A percentile compares a stretch with the other conserved stretches of the same genome.
These are phyloP conservation scores for Blastobotrys chiropterorum DNA, from an alignment of 805 yeast species.

Conservation along the genomic window DNA sequence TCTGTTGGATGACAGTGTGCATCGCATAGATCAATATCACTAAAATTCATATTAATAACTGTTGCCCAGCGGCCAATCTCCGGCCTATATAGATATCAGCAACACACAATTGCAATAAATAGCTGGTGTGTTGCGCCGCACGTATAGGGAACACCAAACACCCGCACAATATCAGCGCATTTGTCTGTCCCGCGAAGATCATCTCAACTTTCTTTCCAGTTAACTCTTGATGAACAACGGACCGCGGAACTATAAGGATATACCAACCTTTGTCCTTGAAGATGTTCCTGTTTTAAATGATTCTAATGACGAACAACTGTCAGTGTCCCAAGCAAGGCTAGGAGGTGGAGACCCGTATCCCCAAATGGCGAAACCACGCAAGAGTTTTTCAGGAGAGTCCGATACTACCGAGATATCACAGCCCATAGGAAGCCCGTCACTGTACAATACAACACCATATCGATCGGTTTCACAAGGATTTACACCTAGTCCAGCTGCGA, in stretches of 20 bases:
- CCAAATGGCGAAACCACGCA: constrained; percentile 15
- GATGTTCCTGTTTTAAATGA: constrained; percentile 16
- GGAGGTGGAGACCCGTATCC: constrained; percentile 18
- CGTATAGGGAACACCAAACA: neutral
- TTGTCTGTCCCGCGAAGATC: neutral
- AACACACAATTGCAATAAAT: too few species aligned
- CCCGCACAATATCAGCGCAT: too few species aligned
- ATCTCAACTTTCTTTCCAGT: neutral
- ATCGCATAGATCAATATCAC: constrained; percentile 24
- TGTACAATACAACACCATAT: neutral
- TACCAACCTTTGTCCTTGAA: constrained; percentile 15
- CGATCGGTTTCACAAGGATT: neutral
- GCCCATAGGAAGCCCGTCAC: neutral
- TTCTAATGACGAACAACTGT: constrained; percentile 4
- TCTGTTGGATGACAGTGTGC: constrained; percentile 40
- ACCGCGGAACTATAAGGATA: constrained; percentile 3
- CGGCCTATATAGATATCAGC: too few species aligned
- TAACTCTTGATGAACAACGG: constrained; percentile 1
- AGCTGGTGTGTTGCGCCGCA: neutral
- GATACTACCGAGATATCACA: neutral
- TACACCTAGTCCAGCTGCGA: neutral
- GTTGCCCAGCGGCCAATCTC: neutral
- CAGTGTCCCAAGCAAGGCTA: constrained; percentile 4
- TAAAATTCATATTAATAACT: too few species aligned
- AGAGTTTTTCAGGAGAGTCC: neutral